Evolutionary conservation across 805 yeast genomes (phyloP).

Genomic region (Nakazawaea populi): DNA sequence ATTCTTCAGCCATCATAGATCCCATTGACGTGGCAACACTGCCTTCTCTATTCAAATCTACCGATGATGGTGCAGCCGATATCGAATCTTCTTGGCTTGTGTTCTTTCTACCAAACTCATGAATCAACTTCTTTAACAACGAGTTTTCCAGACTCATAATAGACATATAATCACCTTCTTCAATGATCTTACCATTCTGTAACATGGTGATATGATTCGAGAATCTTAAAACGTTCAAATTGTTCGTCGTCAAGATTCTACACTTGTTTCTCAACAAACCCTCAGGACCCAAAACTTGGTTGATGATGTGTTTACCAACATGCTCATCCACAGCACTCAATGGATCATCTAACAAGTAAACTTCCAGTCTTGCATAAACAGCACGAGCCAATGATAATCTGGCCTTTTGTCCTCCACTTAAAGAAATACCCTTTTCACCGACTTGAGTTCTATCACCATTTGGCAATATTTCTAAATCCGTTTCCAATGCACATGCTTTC

Average conservation of each 20-base stretch:
- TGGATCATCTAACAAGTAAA: constrained; percentile 84
- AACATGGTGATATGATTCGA: constrained; percentile 70
- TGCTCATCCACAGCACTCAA: constrained; percentile 95
- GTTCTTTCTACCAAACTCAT: constrained; percentile 52
- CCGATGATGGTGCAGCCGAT: constrained; percentile 14
- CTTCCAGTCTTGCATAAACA: constrained; percentile 86
- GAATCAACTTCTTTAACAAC: constrained; percentile 46
- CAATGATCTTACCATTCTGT: constrained; percentile 60
- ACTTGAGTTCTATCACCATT: constrained; percentile 86
- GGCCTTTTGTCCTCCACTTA: constrained; percentile 96
- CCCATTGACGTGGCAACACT: constrained; percentile 15
- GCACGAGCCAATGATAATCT: constrained; percentile 90
- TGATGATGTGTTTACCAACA: constrained; percentile 79
- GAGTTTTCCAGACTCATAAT: constrained; percentile 41
- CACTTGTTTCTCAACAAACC: constrained; percentile 76
- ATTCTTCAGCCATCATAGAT: constrained; percentile 19
- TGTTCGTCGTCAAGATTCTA: constrained; percentile 79
- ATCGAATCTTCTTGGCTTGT: constrained; percentile 18
- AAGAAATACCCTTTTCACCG: constrained; percentile 92
- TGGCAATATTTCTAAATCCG: constrained; percentile 71
- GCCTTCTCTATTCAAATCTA: constrained; percentile 12
- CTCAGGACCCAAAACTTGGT: constrained; percentile 73
- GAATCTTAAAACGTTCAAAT: constrained; percentile 71
- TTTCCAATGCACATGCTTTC: constrained; percentile 79
- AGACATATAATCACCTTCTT: constrained; percentile 56